These are phyloP conservation scores for Cladophialophora psammophila DNA, from an alignment of 2,329 filamentous ascomycete genomes.

Conservation along the genomic window DNA sequence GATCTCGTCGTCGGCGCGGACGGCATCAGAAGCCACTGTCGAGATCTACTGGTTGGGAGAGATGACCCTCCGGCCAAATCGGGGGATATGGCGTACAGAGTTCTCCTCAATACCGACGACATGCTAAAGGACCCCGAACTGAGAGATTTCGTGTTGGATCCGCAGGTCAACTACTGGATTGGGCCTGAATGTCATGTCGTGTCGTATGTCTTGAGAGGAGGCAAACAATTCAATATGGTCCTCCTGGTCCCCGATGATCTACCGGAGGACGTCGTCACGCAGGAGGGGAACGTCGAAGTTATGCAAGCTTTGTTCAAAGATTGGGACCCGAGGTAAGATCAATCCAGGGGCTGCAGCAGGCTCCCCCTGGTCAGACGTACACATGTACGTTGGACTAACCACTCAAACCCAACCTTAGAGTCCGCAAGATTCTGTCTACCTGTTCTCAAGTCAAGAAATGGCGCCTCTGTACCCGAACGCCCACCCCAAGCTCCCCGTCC, in stretches of 20 bases:
- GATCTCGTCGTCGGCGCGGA: conserved; percentile 59
- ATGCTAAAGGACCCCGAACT: conserved; percentile 59
- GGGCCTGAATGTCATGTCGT: conserved; percentile 62
- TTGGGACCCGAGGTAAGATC: conserved; percentile 50
- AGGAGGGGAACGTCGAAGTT: conserved; percentile 46
- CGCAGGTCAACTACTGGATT: conserved; percentile 63
- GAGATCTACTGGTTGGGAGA: conserved; percentile 54
- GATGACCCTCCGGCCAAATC: conserved; percentile 58
- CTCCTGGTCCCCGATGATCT: conserved; percentile 57
- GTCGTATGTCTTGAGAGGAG: conserved; percentile 55
- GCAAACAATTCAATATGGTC: conserved; percentile 57
- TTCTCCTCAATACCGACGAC: conserved; percentile 58
- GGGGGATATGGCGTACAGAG: conserved; percentile 64
- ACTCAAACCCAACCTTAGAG: conserved; percentile 19
- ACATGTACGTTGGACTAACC: not conserved
- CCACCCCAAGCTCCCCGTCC: conserved; percentile 14
- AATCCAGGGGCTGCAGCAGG: not conserved
- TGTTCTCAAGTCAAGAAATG: conserved; percentile 38
- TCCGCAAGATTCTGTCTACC: conserved; percentile 40
- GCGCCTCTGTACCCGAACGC: conserved; percentile 55
- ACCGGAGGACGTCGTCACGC: conserved; percentile 42
- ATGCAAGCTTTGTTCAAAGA: conserved; percentile 44
- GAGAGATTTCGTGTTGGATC: conserved; percentile 54
- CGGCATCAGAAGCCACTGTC: conserved; percentile 55
- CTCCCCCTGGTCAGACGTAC: not conserved